phyloP scores from a whole-genome alignment of 352 stramenopile species.

The Thalassiosira ordinaria region DNA sequence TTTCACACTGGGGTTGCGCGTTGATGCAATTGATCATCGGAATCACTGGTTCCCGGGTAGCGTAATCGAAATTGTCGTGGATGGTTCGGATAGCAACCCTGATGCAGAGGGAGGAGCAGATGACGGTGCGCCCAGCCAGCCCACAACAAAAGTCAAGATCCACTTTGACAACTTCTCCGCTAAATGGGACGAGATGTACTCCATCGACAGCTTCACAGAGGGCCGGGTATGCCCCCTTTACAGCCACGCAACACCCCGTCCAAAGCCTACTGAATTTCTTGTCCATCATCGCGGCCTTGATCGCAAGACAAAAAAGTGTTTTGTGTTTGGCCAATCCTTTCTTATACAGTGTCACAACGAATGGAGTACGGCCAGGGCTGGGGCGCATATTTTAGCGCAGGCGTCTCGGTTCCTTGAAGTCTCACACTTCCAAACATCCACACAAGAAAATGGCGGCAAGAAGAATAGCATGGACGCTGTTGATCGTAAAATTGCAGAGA shows the following conservation, averaged over 20 bases:
- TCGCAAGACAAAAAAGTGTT: slow-evolving; percentile 47
- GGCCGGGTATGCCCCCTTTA: slow-evolving; percentile 83
- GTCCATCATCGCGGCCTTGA: slow-evolving; percentile 75
- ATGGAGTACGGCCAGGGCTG: slow-evolving; percentile 84
- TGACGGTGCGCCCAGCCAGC: not conserved
- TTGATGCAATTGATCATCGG: slow-evolving; percentile 86
- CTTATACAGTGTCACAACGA: slow-evolving; percentile 83
- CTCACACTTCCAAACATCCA: slow-evolving; percentile 19
- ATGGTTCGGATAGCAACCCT: slow-evolving; percentile 23
- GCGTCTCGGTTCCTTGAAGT: slow-evolving; percentile 74
- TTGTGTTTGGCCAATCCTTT: slow-evolving; percentile 80
- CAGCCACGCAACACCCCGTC: slow-evolving; percentile 70
- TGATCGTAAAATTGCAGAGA: slow-evolving; percentile 44
- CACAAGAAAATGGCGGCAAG: slow-evolving; percentile 55
- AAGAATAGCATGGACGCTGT: slow-evolving; percentile 42
- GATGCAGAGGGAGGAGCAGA: slow-evolving; percentile 25
- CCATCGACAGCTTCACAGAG: slow-evolving; percentile 85
- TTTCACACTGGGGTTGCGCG: slow-evolving; percentile 79
- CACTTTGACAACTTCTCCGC: slow-evolving; percentile 86
- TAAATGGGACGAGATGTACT: slow-evolving; percentile 86
- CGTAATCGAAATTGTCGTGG: slow-evolving; percentile 81
- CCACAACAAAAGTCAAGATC: slow-evolving; percentile 72
- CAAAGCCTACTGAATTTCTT: slow-evolving; percentile 81
- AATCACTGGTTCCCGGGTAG: slow-evolving; percentile 84
- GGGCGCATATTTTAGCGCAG: slow-evolving; percentile 84